Evolutionary conservation across 495 filamentous ascomycete genomes (phyloP).

Genomic region (Pseudotulostoma volvatum): DNA sequence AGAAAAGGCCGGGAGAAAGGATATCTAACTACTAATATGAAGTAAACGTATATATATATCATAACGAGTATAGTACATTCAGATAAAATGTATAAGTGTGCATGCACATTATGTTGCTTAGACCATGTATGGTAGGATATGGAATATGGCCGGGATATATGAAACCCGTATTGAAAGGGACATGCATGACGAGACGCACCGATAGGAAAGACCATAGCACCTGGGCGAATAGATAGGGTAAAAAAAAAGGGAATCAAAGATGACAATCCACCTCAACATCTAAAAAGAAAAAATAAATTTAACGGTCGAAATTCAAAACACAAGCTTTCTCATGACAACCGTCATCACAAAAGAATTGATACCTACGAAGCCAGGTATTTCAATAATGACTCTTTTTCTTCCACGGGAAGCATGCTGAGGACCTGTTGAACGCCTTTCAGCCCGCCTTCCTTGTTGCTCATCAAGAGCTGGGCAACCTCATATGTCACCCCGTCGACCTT

Average conservation of each 20-base stretch:
- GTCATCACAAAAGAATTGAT: constrained; percentile 9
- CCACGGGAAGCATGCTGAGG: constrained; percentile 67
- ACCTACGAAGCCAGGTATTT: constrained; percentile 45
- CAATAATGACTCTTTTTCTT: constrained; percentile 72
- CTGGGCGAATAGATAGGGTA: too few relatives aligned
- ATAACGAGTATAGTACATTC: too few relatives aligned
- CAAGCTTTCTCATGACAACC: neutral
- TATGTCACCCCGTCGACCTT: constrained; percentile 59
- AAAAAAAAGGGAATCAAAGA: too few relatives aligned
- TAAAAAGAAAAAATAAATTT: constrained; percentile 1
- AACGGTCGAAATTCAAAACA: constrained; percentile 2
- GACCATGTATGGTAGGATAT: too few relatives aligned
- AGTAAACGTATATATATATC: too few relatives aligned
- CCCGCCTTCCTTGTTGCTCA: constrained; percentile 57
- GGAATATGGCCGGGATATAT: too few relatives aligned
- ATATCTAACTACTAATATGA: too few relatives aligned
- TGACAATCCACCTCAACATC: neutral
- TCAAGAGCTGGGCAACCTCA: constrained; percentile 64
- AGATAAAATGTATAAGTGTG: too few relatives aligned
- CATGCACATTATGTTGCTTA: too few relatives aligned
- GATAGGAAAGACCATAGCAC: neutral
- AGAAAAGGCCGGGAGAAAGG: too few relatives aligned
- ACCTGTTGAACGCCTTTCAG: constrained; percentile 78
- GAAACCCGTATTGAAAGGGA: too few relatives aligned
- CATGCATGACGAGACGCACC: too few relatives aligned